Percentiles rank a stretch among this genome's conserved stretches.
Conservation (phyloP, 148 eudicot species). For the Pharnaceum exiguum region DNA sequence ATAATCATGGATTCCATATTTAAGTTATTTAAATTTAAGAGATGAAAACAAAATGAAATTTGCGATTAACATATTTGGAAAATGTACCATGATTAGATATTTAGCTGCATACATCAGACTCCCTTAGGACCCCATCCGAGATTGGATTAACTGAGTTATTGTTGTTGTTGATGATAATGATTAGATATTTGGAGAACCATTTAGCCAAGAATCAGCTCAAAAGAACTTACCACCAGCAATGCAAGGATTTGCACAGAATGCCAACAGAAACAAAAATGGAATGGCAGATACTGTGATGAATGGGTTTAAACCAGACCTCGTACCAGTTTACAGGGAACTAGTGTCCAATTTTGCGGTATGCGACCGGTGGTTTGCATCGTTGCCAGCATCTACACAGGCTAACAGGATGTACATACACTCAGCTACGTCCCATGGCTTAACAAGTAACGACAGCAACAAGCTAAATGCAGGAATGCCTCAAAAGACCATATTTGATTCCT, state of each 20-base stretch:
- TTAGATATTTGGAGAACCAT: slow-evolving; percentile 47
- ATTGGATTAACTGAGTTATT: too few relatives aligned
- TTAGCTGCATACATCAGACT: too few relatives aligned
- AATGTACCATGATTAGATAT: too few relatives aligned
- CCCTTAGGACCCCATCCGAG: too few relatives aligned
- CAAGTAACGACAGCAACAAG: slow-evolving; percentile 40
- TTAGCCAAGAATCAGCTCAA: slow-evolving; percentile 31
- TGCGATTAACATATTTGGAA: too few relatives aligned
- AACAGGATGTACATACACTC: slow-evolving; percentile 69
- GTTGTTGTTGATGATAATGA: background rate
- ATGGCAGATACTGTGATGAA: slow-evolving; percentile 63
- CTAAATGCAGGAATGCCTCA: slow-evolving; percentile 64
- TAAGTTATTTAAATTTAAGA: too few relatives aligned
- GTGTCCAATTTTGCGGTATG: slow-evolving; percentile 66
- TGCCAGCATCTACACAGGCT: slow-evolving; percentile 72
- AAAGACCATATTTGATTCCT: slow-evolving; percentile 71
- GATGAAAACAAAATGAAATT: too few relatives aligned
- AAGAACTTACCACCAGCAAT: slow-evolving; percentile 35
- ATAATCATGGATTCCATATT: too few relatives aligned
- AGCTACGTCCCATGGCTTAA: slow-evolving; percentile 65
- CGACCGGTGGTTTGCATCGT: slow-evolving; percentile 68
- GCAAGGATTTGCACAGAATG: slow-evolving; percentile 74
- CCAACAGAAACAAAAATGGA: slow-evolving; percentile 37
- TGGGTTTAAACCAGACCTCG: slow-evolving; percentile 63
- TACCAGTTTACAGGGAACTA: slow-evolving; percentile 67